Percentiles rank a stretch among this genome's conserved stretches.
phyloP scores from a whole-genome alignment of 495 filamentous ascomycete species.

The Lepidopterella palustris region DNA sequence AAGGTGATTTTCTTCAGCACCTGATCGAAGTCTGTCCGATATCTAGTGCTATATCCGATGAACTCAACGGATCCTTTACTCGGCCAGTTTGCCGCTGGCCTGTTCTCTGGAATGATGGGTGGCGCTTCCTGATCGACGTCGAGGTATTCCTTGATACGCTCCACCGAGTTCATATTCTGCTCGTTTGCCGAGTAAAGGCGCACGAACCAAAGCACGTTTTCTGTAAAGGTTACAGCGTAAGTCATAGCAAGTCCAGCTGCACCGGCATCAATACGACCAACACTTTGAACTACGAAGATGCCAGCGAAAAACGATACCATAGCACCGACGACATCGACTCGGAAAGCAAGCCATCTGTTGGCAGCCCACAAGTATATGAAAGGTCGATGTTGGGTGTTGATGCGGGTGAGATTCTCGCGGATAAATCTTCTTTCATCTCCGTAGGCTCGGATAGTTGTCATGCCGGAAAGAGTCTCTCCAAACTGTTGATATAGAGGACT shows the following conservation, averaged over 20 bases:
- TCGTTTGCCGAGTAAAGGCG: conserved; percentile 93
- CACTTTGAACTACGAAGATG: conserved; percentile 76
- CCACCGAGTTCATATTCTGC: conserved; percentile 99
- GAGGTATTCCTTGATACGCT: conserved; percentile 93
- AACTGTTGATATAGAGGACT: conserved; percentile 98
- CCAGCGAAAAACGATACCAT: conserved; percentile 92
- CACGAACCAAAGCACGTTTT: conserved; percentile 95
- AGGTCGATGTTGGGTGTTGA: conserved; percentile 86
- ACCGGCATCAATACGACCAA: conserved; percentile 84
- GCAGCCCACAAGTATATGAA: conserved; percentile 97
- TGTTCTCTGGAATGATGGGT: conserved; percentile 67
- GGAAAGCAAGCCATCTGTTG: conserved; percentile 92
- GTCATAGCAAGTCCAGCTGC: conserved; percentile 92
- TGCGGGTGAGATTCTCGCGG: conserved; percentile 79
- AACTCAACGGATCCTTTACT: conserved; percentile 82
- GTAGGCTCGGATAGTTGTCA: conserved; percentile 97
- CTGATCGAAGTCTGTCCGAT: conserved; percentile 77
- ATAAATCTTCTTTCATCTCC: conserved; percentile 91
- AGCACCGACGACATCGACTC: conserved; percentile 86
- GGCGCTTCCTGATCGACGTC: conserved; percentile 92
- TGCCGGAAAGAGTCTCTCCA: conserved; percentile 89
- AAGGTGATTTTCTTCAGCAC: conserved; percentile 82
- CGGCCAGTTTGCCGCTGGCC: conserved; percentile 77
- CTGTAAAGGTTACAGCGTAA: conserved; percentile 97
- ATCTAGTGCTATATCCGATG: conserved; percentile 78